phyloP scores from a whole-genome alignment of 108 stramenopile genomes.

The Fragilaria radians region DNA sequence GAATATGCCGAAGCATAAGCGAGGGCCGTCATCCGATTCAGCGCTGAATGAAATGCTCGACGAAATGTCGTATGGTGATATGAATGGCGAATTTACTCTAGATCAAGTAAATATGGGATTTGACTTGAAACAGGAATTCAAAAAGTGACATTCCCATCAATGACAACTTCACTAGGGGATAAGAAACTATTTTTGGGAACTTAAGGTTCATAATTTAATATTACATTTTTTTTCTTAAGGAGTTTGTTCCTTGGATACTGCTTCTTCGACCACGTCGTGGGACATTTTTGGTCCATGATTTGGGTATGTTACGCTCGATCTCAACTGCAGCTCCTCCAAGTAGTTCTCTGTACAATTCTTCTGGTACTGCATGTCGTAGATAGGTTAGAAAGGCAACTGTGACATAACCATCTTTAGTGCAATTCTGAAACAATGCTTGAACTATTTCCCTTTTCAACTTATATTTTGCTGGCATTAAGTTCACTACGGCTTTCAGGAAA shows the following conservation, averaged over 20 bases:
- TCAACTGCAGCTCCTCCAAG: slow-evolving; percentile 26
- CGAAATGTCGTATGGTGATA: slow-evolving; percentile 9
- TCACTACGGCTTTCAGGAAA: slow-evolving; percentile 64
- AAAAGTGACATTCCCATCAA: too few species aligned
- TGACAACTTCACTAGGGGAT: too few species aligned
- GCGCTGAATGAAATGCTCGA: slow-evolving; percentile 4
- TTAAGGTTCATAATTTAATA: too few species aligned
- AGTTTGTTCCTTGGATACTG: not conserved
- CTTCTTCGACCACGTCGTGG: not conserved
- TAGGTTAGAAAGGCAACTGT: slow-evolving; percentile 59
- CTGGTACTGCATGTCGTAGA: slow-evolving; percentile 34
- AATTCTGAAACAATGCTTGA: slow-evolving; percentile 32
- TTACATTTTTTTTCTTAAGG: too few species aligned
- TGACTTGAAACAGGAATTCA: not conserved
- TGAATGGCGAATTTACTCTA: not conserved
- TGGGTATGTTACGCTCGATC: slow-evolving; percentile 32
- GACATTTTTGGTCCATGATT: slow-evolving; percentile 51
- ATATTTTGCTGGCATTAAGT: slow-evolving; percentile 27
- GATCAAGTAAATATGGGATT: not conserved
- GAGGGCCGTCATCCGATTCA: not conserved
- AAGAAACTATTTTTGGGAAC: too few species aligned
- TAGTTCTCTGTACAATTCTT: slow-evolving; percentile 32
- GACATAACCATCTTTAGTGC: slow-evolving; percentile 40
- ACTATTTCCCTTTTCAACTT: slow-evolving; percentile 29
- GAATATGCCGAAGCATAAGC: not conserved